Percentiles rank a stretch among this genome's conserved stretches.
These are phyloP conservation scores for Blastobotrys arbuscula DNA, from an alignment of 1,139 yeast genomes.

Conservation along the genomic window DNA sequence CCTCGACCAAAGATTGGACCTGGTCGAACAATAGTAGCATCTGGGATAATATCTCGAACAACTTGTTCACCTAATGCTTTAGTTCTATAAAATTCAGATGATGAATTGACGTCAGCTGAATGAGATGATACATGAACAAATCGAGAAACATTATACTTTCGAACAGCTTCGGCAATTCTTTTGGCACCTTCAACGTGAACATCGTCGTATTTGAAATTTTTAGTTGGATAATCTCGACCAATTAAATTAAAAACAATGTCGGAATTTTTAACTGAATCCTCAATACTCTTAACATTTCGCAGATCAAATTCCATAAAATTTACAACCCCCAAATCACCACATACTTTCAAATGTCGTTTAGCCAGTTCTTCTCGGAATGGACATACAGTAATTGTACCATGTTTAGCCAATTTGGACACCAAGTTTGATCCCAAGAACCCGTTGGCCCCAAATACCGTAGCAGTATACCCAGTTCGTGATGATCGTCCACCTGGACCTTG, in stretches of 20 bases:
- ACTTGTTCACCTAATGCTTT: conserved; percentile 75
- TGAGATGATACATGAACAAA: conserved; percentile 75
- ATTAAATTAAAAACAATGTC: conserved; percentile 79
- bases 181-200: conserved; percentile 74
- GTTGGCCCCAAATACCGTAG: conserved; percentile 80
- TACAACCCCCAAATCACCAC: conserved; percentile 85
- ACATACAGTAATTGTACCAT: conserved; percentile 71
- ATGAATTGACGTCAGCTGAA: conserved; percentile 66
- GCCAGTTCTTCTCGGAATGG: conserved; percentile 80
- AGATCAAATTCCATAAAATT: conserved; percentile 80
- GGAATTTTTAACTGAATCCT: conserved; percentile 73
- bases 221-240: conserved; percentile 74
- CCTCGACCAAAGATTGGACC: conserved; percentile 76
- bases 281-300: conserved; percentile 69
- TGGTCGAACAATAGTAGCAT: conserved; percentile 81
- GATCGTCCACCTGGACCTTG: conserved; percentile 76
- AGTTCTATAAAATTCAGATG: conserved; percentile 68
- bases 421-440: conserved; percentile 77
- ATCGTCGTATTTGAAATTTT: conserved; percentile 77
- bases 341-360: conserved; percentile 72
- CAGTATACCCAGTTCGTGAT: conserved; percentile 86
- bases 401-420: conserved; percentile 67
- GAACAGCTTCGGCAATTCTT: conserved; percentile 70
- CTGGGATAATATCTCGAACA: conserved; percentile 64
- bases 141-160: conserved; percentile 70